These are phyloP conservation scores for Rhodotorula sp. DNA, from an alignment of 1,284 basidiomycete species.

Conservation along the genomic window DNA sequence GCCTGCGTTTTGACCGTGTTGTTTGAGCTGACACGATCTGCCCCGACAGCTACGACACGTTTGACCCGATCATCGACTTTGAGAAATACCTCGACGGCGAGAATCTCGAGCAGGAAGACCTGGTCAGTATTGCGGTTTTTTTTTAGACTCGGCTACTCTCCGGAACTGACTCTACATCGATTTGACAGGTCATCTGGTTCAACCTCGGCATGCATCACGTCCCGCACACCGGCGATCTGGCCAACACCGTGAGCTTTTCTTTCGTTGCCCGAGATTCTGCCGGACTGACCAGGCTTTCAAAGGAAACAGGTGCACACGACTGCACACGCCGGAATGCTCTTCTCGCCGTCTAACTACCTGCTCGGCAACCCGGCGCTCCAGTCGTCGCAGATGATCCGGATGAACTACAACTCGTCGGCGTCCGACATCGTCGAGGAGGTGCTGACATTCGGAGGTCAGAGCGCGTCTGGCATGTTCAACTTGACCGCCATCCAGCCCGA, in stretches of 20 bases:
- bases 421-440: conserved; percentile 37
- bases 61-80: conserved; percentile 45
- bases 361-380: conserved; percentile 41
- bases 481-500: conserved; percentile 22
- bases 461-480: conserved; percentile 39
- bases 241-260: conserved; percentile 38
- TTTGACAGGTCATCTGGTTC: conserved; percentile 1
- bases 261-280: not conserved
- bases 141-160: too few relatives aligned
- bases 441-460: conserved; percentile 41
- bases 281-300: too few relatives aligned
- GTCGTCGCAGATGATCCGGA: conserved; percentile 44
- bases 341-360: conserved; percentile 47
- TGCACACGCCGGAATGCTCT: conserved; percentile 43
- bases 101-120: conserved; percentile 47
- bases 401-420: conserved; percentile 39
- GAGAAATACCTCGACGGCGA: conserved; percentile 48
- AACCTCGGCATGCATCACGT: conserved; percentile 42
- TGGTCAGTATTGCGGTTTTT: too few relatives aligned
- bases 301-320: conserved; percentile 22
- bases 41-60: conserved; percentile 23
- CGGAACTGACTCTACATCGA: too few relatives aligned
- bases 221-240: conserved; percentile 35
- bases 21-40: not conserved
- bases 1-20: not conserved